Base-by-base conservation (phyloP, 2,329 filamentous ascomycete species). In the Xylariaceae sp. region DNA sequence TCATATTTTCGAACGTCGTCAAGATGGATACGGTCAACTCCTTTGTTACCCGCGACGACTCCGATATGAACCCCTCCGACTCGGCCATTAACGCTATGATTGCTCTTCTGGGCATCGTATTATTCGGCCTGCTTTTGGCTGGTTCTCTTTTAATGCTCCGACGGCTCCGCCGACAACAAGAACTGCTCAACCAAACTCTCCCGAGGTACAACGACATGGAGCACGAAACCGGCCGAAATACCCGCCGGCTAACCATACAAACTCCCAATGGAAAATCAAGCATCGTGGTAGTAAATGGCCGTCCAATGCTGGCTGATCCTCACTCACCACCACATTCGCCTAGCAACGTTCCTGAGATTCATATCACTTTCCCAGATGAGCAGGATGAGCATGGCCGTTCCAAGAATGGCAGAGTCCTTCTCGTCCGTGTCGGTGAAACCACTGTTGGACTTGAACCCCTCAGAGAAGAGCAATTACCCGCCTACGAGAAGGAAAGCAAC, bases 351-450 rank as follows among this genome's bases (percentile, higher is more conserved):
- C 94, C 94, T 16, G 90, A 97, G 76, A 99, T 99, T 67, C 91
- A 92, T 74, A 96, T 99, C 73, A 97, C 94, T 29, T 97, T 99
- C 79, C 94, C 94, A 13, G 91, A 95, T 66, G 94, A 97, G 78
- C 87, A 95, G 64, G 92, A 97, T 69, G 89, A 91, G 63, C 78
- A 84, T 49, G 93, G 93, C 64, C 91, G 86, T 73, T 82, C 82
- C 65, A 89, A 89, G 77, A 91, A 88, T 62, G 93, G 93, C 27
- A 86, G 92, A 26, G 92, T 97, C 45, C 88, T 99, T 18, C 85
- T 97, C 29, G 93, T 99, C 50, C 85, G 91, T 46, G 91, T 97
- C 45, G 92, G 92, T 58, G 94, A 97, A 62, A 88, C 90, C 41
- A 81, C 86, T 30, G 86, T 97, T 60, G 94, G 93, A 43, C 82